phyloP scores from a whole-genome alignment of 2,329 filamentous ascomycete genomes.

The Phaeosphaeriaceae sp. region DNA sequence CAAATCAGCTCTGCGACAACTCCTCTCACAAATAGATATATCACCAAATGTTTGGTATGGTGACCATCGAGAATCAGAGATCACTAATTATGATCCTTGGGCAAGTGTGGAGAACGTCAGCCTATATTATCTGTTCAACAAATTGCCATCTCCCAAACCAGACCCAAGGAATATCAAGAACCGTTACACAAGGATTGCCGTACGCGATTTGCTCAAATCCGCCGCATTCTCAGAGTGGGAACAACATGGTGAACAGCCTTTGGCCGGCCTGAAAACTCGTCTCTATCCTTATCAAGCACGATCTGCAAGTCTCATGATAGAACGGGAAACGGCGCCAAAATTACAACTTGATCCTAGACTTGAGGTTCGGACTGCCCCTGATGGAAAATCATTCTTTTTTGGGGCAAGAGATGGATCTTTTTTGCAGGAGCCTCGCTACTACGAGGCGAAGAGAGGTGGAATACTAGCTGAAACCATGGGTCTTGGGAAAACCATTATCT shows the following conservation, averaged over 20 bases:
- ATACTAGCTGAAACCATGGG: conserved; percentile 82
- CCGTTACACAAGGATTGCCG: conserved; percentile 58
- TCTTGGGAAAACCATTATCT: conserved; percentile 86
- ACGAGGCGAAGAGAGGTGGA: conserved; percentile 77
- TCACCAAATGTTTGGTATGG: conserved; percentile 64
- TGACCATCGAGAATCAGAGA: conserved; percentile 19
- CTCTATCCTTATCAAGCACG: conserved; percentile 81
- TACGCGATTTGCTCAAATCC: conserved; percentile 61
- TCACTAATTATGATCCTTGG: conserved; percentile 48
- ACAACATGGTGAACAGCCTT: conserved; percentile 28
- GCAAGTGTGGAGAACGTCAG: conserved; percentile 57
- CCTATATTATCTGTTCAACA: conserved; percentile 75
- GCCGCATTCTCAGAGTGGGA: conserved; percentile 39
- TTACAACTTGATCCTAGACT: conserved; percentile 76
- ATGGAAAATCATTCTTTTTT: conserved; percentile 70
- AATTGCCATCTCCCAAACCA: conserved; percentile 71
- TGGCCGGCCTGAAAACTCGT: conserved; percentile 66
- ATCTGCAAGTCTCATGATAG: conserved; percentile 82
- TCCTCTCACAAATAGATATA: conserved; percentile 64
- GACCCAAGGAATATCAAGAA: conserved; percentile 57
- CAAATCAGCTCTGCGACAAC: conserved; percentile 52
- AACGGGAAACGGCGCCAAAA: conserved; percentile 73
- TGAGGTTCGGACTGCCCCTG: conserved; percentile 64
- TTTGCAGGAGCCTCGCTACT: conserved; percentile 70
- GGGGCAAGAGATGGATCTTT: conserved; percentile 69